Conservation (phyloP, 306 rosid genomes). For the Quercus agrifolia region DNA sequence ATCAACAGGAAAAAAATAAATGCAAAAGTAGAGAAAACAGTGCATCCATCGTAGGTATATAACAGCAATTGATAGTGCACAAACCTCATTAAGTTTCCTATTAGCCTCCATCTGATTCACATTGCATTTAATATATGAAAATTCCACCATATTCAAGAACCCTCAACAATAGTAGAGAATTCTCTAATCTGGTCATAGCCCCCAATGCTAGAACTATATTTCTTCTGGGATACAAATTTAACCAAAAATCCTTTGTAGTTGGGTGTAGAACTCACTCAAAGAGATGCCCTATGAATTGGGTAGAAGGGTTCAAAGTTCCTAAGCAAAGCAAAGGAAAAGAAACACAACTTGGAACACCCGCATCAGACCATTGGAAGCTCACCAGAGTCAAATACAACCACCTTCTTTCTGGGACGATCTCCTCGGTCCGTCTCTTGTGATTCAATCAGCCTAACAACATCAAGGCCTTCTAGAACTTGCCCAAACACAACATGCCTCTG, state of each 20-base stretch:
- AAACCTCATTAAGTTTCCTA: not conserved
- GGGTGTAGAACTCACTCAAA: constrained; percentile 2
- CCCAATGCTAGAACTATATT: not conserved
- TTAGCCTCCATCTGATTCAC: not conserved
- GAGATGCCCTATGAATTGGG: constrained; percentile 14
- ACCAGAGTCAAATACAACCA: constrained; percentile 71
- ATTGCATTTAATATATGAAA: not conserved
- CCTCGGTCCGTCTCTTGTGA: constrained; percentile 89
- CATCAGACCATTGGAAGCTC: constrained; percentile 79
- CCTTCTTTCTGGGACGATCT: constrained; percentile 92
- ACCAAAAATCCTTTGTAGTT: not conserved
- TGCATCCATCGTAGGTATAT: not conserved
- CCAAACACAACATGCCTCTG: constrained; percentile 96
- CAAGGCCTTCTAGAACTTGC: constrained; percentile 97
- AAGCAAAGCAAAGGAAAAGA: not conserved
- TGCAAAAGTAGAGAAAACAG: not conserved
- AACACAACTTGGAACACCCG: not conserved
- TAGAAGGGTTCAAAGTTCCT: constrained; percentile 16
- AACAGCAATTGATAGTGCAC: not conserved
- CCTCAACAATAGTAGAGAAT: not conserved
- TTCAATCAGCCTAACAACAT: constrained; percentile 70
- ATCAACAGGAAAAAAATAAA: not conserved
- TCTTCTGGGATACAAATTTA: not conserved
- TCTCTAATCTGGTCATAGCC: not conserved
- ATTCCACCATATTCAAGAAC: not conserved